Percentiles rank a stretch among this genome's conserved stretches.
These are phyloP conservation scores for Tuber brumale DNA, from an alignment of 495 filamentous ascomycete genomes.

Conservation along the genomic window DNA sequence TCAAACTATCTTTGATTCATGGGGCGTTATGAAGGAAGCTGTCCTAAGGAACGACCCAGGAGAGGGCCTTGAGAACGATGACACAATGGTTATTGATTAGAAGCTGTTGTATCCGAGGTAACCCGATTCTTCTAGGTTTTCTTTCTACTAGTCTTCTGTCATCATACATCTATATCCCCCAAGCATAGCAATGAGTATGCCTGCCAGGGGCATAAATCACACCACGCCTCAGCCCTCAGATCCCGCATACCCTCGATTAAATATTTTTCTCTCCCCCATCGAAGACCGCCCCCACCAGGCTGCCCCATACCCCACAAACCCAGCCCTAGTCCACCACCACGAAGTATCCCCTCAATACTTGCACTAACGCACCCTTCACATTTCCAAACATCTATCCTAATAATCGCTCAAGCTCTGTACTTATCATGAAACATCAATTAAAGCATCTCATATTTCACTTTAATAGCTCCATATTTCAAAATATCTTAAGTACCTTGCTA, in stretches of 20 bases:
- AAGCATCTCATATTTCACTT: background rate
- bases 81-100: background rate
- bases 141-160: background rate
- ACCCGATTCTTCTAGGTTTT: background rate
- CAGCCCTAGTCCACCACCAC: background rate
- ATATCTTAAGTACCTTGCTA: background rate
- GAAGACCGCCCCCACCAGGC: too few species aligned
- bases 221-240: background rate
- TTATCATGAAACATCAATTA: background rate
- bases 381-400: background rate
- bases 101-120: background rate
- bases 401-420: background rate
- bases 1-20: background rate
- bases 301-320: background rate
- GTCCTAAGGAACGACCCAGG: background rate
- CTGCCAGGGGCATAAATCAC: background rate
- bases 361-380: background rate
- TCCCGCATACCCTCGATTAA: background rate
- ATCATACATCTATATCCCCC: background rate
- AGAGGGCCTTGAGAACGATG: background rate
- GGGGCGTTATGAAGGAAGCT: background rate
- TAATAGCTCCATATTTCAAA: background rate
- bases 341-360: background rate
- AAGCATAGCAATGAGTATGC: background rate
- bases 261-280: background rate